Base-by-base conservation (phyloP, 2,329 filamentous ascomycete species). In the Diaporthe destruens region DNA sequence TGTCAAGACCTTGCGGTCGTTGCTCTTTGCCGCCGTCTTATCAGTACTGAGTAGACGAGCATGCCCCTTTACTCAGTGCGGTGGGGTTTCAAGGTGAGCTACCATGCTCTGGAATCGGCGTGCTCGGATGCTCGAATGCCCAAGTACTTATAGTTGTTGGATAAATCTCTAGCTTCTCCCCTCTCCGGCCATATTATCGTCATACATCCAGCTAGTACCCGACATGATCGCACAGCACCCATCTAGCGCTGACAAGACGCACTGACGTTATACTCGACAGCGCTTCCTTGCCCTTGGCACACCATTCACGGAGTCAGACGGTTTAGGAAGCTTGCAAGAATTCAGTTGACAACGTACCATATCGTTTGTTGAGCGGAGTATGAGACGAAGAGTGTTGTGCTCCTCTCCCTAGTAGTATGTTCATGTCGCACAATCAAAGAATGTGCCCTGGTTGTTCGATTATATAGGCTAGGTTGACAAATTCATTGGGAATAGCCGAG, bases 231-330 rank as follows among this genome's bases (percentile, higher is more conserved):
- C 2, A 63, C 6, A 5, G 16, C 9, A 8, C 16, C 3, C 11
- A 12, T 63, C 32, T 63, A 63, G 39, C 47, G 57, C 57, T 63
- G 57, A 63, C 57, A 47, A 18, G 9, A n/a, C 39, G 2, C n/a
- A 39, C 57, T 63, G 57, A 47, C 39, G 57, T 63, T 63, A 16
- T 32, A 32, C 57, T 6, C 4, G 6, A 16, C 32, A 5, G n/a
- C 32, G 5, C 39, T 61, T 61, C 3, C 44, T 29, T 4, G 11
- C 1, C 0, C 3, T n/a, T 47, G 18, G 32, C 16, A 34, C 25
- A 34, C 18, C 9, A 63, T 12, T 29, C 16, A 42, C 14, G 16
- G 39, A 16, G 3, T 32, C 18, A 34, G 9, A 34, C 25, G 16
- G 2, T 32, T 20, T 2, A n/a, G 18, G 14, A n/a, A 25, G n/a